phyloP scores from a whole-genome alignment of 176 grass and related monocot genomes.

The Triticum urartu region DNA sequence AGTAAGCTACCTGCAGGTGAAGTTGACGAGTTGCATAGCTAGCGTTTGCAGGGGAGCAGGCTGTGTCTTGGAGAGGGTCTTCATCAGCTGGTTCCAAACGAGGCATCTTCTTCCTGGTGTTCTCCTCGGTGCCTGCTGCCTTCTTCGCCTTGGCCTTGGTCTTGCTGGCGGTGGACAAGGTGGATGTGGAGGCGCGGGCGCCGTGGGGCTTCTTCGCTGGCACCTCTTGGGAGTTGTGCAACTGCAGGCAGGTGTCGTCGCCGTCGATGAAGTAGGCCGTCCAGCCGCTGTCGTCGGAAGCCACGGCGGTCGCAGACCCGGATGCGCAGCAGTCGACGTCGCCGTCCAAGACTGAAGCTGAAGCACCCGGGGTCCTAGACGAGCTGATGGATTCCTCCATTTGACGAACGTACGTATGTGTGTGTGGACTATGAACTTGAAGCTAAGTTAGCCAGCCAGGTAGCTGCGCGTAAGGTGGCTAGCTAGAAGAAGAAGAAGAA shows the following conservation, averaged over 20 bases:
- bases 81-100: constrained; percentile 10
- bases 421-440: too few species aligned
- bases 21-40: not conserved
- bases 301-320: not conserved
- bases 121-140: not conserved
- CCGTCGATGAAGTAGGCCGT: constrained; percentile 61
- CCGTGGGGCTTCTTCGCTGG: not conserved
- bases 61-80: constrained; percentile 76
- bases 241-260: constrained; percentile 14
- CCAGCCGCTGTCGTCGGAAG: constrained; percentile 69
- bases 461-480: not conserved
- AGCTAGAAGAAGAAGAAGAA: not conserved
- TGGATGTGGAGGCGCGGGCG: constrained; percentile 4
- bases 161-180: constrained; percentile 29
- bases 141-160: not conserved
- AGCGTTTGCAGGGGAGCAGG: constrained; percentile 46
- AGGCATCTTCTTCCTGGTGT: constrained; percentile 7
- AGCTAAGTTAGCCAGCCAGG: not conserved
- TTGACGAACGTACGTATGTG: not conserved
- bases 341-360: not conserved
- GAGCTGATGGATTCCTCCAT: constrained; percentile 49
- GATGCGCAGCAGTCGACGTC: not conserved
- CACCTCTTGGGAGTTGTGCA: constrained; percentile 11
- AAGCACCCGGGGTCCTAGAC: not conserved
- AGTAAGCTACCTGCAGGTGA: not conserved